Percentiles rank a stretch among this genome's conserved stretches.
Evolutionary conservation across 2,329 filamentous ascomycete genomes (phyloP).

Genomic region (Cladosporium sp.): DNA sequence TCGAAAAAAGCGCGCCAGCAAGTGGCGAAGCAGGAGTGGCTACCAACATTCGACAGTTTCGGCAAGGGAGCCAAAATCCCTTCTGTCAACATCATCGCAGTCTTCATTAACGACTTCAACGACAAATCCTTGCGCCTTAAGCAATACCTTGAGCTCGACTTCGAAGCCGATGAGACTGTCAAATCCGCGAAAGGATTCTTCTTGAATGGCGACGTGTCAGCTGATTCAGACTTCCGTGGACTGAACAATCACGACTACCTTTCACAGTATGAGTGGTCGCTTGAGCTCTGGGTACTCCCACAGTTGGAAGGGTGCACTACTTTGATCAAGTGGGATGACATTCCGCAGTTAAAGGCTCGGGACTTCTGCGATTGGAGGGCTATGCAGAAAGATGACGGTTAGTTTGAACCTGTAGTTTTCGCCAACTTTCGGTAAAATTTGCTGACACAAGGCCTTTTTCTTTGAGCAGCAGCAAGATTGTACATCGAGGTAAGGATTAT

Average conservation of each 20-base stretch:
- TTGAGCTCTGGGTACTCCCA: constrained; percentile 18
- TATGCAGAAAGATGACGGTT: background rate
- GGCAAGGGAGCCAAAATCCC: background rate
- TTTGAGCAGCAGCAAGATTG: background rate
- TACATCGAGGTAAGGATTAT: constrained; percentile 17
- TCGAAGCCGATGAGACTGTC: constrained; percentile 9
- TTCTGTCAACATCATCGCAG: background rate
- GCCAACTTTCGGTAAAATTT: background rate
- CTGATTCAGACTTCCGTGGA: constrained; percentile 7
- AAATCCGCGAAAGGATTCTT: constrained; percentile 7
- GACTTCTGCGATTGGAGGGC: constrained; percentile 7
- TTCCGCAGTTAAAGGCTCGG: background rate
- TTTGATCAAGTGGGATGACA: constrained; percentile 15
- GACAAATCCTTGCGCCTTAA: background rate
- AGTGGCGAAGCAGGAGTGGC: background rate
- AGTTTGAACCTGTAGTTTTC: background rate
- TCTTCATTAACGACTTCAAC: constrained; percentile 10
- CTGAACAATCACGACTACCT: constrained; percentile 1
- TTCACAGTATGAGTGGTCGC: background rate
- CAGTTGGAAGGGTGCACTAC: constrained; percentile 4
- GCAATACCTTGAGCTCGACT: constrained; percentile 10
- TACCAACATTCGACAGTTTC: background rate
- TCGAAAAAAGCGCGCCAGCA: background rate
- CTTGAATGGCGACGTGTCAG: background rate
- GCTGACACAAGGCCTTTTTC: background rate